Evolutionary conservation across 148 eudicot genomes (phyloP).

Genomic region (Gaultheria prostrata): DNA sequence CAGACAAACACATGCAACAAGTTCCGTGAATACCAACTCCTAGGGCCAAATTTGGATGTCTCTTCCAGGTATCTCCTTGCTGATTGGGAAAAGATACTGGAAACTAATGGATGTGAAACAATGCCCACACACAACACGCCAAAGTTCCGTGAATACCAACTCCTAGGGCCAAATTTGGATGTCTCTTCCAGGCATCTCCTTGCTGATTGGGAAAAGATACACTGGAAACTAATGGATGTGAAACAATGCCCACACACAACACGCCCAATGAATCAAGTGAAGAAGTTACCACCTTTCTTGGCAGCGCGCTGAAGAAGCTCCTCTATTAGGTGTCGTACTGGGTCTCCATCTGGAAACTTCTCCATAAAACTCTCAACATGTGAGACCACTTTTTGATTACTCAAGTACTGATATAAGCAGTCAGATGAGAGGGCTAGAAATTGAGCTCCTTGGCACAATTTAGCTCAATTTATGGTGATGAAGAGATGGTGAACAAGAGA

Average conservation of each 20-base stretch:
- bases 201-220: too few species aligned
- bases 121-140: too few species aligned
- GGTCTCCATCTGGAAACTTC: conserved; percentile 94
- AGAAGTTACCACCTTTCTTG: conserved; percentile 82
- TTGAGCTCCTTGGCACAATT: conserved; percentile 78
- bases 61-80: not conserved
- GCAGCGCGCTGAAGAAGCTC: conserved; percentile 95
- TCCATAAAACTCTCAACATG: conserved; percentile 83
- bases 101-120: not conserved
- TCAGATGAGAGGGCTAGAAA: conserved; percentile 94
- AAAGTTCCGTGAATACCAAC: too few species aligned
- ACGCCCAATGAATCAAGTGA: not conserved
- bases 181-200: too few species aligned
- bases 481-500: too few species aligned
- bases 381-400: conserved; percentile 90
- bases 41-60: not conserved
- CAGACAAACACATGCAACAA: not conserved
- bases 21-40: not conserved
- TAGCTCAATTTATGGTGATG: conserved; percentile 73
- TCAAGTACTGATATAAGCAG: conserved; percentile 90
- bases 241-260: not conserved
- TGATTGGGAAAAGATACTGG: not conserved
- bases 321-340: conserved; percentile 94
- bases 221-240: too few species aligned
- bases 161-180: too few species aligned